Evolutionary conservation across 2,329 filamentous ascomycete genomes (phyloP).

Genomic region (Davidsoniella neocaledoniae): DNA sequence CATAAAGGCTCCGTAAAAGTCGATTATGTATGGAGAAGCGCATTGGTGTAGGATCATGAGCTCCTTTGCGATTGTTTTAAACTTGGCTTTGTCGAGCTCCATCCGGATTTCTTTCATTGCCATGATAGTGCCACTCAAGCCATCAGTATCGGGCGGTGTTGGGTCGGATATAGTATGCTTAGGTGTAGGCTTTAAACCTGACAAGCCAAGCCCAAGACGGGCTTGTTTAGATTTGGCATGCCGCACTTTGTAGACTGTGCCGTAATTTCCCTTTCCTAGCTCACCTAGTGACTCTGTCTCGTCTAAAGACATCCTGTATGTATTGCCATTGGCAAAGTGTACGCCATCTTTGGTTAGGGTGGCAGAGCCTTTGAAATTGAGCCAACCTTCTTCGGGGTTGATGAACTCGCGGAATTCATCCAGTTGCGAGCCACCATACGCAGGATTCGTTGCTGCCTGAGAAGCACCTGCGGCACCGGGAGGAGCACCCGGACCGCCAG

Average conservation of each 20-base stretch:
- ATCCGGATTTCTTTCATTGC: slow-evolving; percentile 98
- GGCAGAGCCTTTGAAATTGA: slow-evolving; percentile 87
- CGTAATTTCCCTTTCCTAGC: slow-evolving; percentile 94
- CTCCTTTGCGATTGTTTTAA: slow-evolving; percentile 94
- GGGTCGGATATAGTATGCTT: slow-evolving; percentile 23
- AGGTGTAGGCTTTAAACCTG: slow-evolving; percentile 25
- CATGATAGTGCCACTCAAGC: slow-evolving; percentile 66
- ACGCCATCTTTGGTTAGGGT: slow-evolving; percentile 79
- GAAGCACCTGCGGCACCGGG: slow-evolving; percentile 8
- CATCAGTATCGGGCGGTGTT: slow-evolving; percentile 15
- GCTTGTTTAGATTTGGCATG: slow-evolving; percentile 52
- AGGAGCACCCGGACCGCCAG: slow-evolving; percentile 11
- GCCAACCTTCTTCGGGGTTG: slow-evolving; percentile 75
- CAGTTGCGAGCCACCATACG: slow-evolving; percentile 31
- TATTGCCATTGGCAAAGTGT: slow-evolving; percentile 77
- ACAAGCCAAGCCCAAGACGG: slow-evolving; percentile 42
- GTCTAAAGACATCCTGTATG: slow-evolving; percentile 86
- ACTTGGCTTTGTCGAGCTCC: slow-evolving; percentile 91
- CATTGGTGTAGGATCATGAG: slow-evolving; percentile 91
- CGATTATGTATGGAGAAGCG: slow-evolving; percentile 88
- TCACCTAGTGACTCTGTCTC: slow-evolving; percentile 89
- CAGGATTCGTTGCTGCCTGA: slow-evolving; percentile 8
- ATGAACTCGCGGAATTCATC: slow-evolving; percentile 61
- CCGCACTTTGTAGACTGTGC: slow-evolving; percentile 90
- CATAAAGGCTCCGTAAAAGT: slow-evolving; percentile 98